Evolutionary conservation across 2,329 filamentous ascomycete genomes (phyloP), one percentile per base, ranked within the genome.

Genomic region (Elsinoe ampelina): DNA sequence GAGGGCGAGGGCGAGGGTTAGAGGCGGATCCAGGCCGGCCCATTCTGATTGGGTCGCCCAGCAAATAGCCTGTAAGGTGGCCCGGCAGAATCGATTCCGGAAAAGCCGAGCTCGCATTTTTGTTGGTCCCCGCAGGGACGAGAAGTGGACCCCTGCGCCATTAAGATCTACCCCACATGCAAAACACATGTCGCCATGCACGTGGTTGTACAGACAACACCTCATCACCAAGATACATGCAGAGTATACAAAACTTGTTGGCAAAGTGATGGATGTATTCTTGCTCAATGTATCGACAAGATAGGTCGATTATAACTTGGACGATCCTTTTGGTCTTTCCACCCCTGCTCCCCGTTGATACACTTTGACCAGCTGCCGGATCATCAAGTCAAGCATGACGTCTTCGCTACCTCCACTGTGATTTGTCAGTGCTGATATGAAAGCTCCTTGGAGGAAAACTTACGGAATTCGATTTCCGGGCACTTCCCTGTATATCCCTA

Each of bases 301-400:
- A 7, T 5, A 26, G 12, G 13, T 26, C 8, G 17, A 17, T 17
- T 8, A 77, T 48, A 78, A 62, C 62, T 75, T 78, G 12, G 75
- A 73, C 6, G 68, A 70, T 0, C 71, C 72, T 42, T 66, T 63
- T 11, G 67, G 65, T 59, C 68, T 67, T 61, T 79, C 76, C 58
- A 83, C 61, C 30, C 74, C 73, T 63, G 77, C 79, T 2, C 83
- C 80, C 11, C 70, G 73, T 64, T 80, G 74, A 66, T 82, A 88
- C 48, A 86, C 80, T 74, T 88, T 87, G 36, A 86, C 82, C 58
- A 88, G 69, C 67, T 89, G 85, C 12, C 85, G 72, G 2, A 89
- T 77, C 1, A 82, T 81, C 39, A 89, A 71, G 69, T 89, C 85
- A 10, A 87, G 72, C 72, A 89, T 75, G 1, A 89, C 85, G 66